Evolutionary conservation across 768 basidiomycete species (phyloP).

Genomic region (Sarcomyxa edulis): DNA sequence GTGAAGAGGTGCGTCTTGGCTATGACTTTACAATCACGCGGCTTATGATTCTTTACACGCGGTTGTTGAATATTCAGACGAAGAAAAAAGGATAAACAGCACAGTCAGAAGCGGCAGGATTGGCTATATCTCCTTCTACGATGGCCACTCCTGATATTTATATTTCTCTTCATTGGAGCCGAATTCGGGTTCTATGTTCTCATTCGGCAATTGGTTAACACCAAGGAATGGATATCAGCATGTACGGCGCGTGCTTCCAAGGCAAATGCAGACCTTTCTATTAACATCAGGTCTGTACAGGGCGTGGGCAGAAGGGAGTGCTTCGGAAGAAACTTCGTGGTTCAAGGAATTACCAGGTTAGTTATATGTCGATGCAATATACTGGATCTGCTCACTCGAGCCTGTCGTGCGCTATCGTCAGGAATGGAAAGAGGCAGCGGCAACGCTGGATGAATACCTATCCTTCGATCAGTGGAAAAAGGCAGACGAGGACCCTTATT

Average conservation of each 20-base stretch:
- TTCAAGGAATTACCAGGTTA: slow-evolving; percentile 68
- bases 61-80: no score
- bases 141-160: slow-evolving; percentile 87
- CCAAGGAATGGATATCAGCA: slow-evolving; percentile 88
- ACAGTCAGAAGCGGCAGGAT: slow-evolving; percentile 51
- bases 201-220: slow-evolving; percentile 88
- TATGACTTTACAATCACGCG: slow-evolving; percentile 20
- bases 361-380: slow-evolving; percentile 9
- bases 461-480: slow-evolving; percentile 90
- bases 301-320: slow-evolving; percentile 80
- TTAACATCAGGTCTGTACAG: slow-evolving; percentile 28
- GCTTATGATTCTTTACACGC: neutral
- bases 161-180: slow-evolving; percentile 75
- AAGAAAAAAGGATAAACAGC: slow-evolving; percentile 26
- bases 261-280: slow-evolving; percentile 6
- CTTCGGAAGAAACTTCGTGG: slow-evolving; percentile 72
- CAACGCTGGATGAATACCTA: slow-evolving; percentile 73
- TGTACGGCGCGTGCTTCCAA: slow-evolving; percentile 45
- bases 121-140: slow-evolving; percentile 73
- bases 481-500: slow-evolving; percentile 82
- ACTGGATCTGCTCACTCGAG: neutral
- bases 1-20: slow-evolving; percentile 72
- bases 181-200: slow-evolving; percentile 87
- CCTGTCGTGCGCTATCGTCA: slow-evolving; percentile 16
- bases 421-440: slow-evolving; percentile 88